These are phyloP conservation scores for Trametes versicolor DNA, from an alignment of 1,284 basidiomycete genomes.

Conservation along the genomic window DNA sequence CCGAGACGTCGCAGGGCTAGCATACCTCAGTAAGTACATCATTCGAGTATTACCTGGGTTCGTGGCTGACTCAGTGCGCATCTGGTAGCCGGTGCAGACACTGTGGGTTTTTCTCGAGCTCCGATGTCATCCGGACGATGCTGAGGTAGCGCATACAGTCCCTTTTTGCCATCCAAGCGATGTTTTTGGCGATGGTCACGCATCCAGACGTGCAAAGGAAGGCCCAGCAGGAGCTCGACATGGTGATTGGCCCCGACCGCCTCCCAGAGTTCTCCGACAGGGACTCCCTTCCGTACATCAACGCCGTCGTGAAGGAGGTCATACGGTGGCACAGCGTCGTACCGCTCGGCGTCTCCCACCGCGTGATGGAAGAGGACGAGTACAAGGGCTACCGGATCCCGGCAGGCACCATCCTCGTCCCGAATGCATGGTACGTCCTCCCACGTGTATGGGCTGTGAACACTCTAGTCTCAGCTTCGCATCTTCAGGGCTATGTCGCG, in stretches of 20 bases:
- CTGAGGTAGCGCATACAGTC: slow-evolving; percentile 29
- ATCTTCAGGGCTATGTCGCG: slow-evolving; percentile 38
- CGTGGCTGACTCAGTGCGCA: no score
- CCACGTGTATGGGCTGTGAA: neutral
- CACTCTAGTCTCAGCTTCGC: neutral
- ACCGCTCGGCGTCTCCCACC: slow-evolving; percentile 24
- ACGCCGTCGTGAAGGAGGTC: slow-evolving; percentile 25
- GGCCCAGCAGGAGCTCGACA: slow-evolving; percentile 28
- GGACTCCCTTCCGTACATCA: slow-evolving; percentile 25
- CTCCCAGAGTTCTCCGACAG: slow-evolving; percentile 25
- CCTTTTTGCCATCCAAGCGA: slow-evolving; percentile 30
- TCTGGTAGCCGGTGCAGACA: slow-evolving; percentile 21
- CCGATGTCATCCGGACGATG: neutral
- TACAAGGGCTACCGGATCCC: slow-evolving; percentile 31
- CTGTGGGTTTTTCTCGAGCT: neutral
- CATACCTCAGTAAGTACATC: slow-evolving; percentile 20
- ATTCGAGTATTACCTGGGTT: no score
- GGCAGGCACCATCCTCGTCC: slow-evolving; percentile 17
- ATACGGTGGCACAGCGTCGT: slow-evolving; percentile 17
- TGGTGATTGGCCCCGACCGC: slow-evolving; percentile 21
- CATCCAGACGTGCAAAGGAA: slow-evolving; percentile 34
- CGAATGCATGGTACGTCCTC: slow-evolving; percentile 23
- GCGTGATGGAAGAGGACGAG: slow-evolving; percentile 21
- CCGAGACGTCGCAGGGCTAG: slow-evolving; percentile 21
- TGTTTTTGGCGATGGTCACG: slow-evolving; percentile 39